A percentile compares a stretch with the other conserved stretches of the same genome.
phyloP scores from a whole-genome alignment of 1,139 yeast species.

The Yamadazyma friedrichii region DNA sequence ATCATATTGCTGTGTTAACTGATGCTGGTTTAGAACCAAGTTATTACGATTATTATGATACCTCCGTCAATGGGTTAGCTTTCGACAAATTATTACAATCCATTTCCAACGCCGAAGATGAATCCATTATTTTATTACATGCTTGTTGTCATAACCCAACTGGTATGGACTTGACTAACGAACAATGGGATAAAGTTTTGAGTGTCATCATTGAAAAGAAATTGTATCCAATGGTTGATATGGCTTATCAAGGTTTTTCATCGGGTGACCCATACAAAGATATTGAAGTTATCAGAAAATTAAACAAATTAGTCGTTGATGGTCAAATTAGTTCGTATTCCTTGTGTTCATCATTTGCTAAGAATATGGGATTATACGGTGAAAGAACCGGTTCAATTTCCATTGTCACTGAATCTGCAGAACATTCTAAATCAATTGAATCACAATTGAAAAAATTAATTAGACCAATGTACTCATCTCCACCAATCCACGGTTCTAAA shows the following conservation, averaged over 20 bases:
- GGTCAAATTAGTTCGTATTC: constrained; percentile 55
- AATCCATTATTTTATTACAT: constrained; percentile 74
- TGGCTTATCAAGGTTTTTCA: constrained; percentile 98
- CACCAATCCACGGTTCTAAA: constrained; percentile 92
- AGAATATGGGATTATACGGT: constrained; percentile 95
- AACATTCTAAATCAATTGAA: constrained; percentile 50
- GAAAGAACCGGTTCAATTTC: constrained; percentile 94
- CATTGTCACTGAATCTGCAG: constrained; percentile 49
- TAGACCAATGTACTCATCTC: constrained; percentile 88
- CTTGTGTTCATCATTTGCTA: constrained; percentile 90
- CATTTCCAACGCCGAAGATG: constrained; percentile 42
- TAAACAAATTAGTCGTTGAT: constrained; percentile 47
- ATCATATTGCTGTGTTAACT: constrained; percentile 59
- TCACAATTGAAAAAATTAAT: constrained; percentile 80
- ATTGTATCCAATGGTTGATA: constrained; percentile 86
- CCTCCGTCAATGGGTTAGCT: constrained; percentile 51
- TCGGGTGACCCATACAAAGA: constrained; percentile 63
- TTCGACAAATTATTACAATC: constrained; percentile 49
- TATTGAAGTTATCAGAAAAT: constrained; percentile 48
- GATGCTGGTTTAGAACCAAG: constrained; percentile 48
- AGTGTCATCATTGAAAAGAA: constrained; percentile 52
- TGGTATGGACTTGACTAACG: constrained; percentile 80
- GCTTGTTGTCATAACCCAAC: constrained; percentile 99
- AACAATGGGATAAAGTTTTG: constrained; percentile 78
- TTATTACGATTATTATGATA: constrained; percentile 53